phyloP scores from a whole-genome alignment of 2,329 filamentous ascomycete species.

The Neofusicoccum ribis region DNA sequence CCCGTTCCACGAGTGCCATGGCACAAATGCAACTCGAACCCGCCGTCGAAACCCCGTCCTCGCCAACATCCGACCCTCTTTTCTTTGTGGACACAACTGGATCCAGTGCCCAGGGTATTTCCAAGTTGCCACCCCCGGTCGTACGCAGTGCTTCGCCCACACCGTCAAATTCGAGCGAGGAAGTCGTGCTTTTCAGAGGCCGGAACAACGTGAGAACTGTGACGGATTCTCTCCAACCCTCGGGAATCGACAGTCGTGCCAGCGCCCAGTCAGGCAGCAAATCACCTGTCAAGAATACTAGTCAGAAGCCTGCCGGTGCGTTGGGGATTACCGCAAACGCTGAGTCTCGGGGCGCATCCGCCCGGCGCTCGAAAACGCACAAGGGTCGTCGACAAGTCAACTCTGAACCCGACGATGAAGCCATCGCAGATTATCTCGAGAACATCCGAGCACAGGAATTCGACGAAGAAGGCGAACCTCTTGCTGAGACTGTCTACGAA shows the following conservation, averaged over 20 bases:
- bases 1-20: constrained; percentile 27
- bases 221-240: constrained; percentile 3
- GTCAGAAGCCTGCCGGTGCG: neutral
- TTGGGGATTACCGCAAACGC: too few relatives aligned
- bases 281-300: neutral
- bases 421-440: constrained; percentile 69
- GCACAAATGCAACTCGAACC: constrained; percentile 28
- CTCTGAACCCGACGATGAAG: constrained; percentile 49
- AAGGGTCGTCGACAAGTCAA: neutral
- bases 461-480: constrained; percentile 29
- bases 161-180: constrained; percentile 65
- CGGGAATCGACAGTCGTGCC: neutral
- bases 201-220: constrained; percentile 23
- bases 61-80: neutral
- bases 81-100: constrained; percentile 18
- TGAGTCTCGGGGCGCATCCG: neutral
- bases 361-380: neutral
- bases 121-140: constrained; percentile 20
- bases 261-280: neutral
- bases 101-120: neutral
- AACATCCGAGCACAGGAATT: constrained; percentile 58
- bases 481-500: constrained; percentile 19
- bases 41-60: neutral
- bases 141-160: constrained; percentile 44
- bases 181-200: constrained; percentile 58